These are phyloP conservation scores for Blastomyces parvus DNA, from an alignment of 2,329 filamentous ascomycete species.

Conservation along the genomic window DNA sequence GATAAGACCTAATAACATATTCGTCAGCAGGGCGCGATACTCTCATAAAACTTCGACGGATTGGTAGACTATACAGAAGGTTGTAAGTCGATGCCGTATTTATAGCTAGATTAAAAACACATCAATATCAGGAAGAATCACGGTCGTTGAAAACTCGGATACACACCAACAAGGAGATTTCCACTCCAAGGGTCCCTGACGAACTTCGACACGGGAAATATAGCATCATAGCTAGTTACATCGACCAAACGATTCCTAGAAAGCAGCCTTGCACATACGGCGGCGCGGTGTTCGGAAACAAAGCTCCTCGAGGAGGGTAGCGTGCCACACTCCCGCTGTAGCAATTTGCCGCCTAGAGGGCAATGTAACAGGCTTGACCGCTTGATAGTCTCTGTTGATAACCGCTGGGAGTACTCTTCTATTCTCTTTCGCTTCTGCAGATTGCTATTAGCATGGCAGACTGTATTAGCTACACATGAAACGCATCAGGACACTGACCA, in stretches of 20 bases:
- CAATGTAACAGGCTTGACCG: constrained; percentile 23
- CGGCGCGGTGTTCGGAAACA: constrained; percentile 23
- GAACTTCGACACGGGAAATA: constrained; percentile 25
- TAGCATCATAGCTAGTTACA: constrained; percentile 19
- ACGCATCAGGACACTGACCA: constrained; percentile 12
- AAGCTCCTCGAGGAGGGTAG: constrained; percentile 15
- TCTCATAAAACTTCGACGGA: constrained; percentile 3
- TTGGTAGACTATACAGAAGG: constrained; percentile 10
- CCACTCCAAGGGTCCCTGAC: constrained; percentile 29
- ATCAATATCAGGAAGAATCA: constrained; percentile 16
- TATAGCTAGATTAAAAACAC: constrained; percentile 19
- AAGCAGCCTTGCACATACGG: constrained; percentile 27
- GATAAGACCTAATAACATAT: constrained; percentile 2
- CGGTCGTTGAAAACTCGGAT: not conserved
- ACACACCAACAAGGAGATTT: constrained; percentile 30
- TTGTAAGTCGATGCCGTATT: constrained; percentile 7
- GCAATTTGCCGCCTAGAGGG: constrained; percentile 19
- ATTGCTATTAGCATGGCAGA: not conserved
- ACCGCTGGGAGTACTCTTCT: constrained; percentile 20
- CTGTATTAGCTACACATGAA: not conserved
- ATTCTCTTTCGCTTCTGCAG: constrained; percentile 24
- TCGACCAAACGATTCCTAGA: constrained; percentile 24
- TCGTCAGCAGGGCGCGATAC: not conserved
- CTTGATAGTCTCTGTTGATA: constrained; percentile 27
- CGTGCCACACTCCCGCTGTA: constrained; percentile 25